Evolutionary conservation across 345 rosid species (phyloP).

Genomic region (Pelargonium nanum): DNA sequence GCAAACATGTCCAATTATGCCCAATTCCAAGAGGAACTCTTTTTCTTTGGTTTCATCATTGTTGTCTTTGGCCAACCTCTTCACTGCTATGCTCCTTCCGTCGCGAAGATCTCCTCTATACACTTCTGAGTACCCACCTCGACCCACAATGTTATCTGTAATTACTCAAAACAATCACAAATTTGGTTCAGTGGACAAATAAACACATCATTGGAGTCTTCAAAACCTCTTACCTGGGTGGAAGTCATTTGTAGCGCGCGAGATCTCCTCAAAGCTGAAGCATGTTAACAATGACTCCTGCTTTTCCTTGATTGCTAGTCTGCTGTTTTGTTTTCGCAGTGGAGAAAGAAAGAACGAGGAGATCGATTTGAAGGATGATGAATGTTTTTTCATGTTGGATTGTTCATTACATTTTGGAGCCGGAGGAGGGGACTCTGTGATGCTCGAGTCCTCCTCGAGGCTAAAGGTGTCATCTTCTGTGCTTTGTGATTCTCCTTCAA

Average conservation of each 20-base stretch:
- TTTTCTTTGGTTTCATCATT: slow-evolving; percentile 67
- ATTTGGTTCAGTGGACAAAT: neutral
- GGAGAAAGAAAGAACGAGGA: slow-evolving; percentile 49
- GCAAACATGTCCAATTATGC: slow-evolving; percentile 64
- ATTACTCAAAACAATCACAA: slow-evolving; percentile 8
- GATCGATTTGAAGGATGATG: slow-evolving; percentile 38
- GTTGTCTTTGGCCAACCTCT: slow-evolving; percentile 69
- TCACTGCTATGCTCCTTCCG: slow-evolving; percentile 69
- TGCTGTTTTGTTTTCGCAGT: slow-evolving; percentile 31
- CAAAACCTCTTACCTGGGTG: slow-evolving; percentile 35
- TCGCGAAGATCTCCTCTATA: slow-evolving; percentile 75
- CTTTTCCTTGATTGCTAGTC: slow-evolving; percentile 23
- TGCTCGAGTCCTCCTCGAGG: slow-evolving; percentile 37
- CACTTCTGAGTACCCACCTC: slow-evolving; percentile 89
- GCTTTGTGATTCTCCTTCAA: slow-evolving; percentile 44
- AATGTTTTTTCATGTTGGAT: slow-evolving; percentile 21
- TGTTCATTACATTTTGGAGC: slow-evolving; percentile 21
- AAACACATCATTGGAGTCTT: neutral
- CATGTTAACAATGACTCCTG: slow-evolving; percentile 46
- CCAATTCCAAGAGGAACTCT: slow-evolving; percentile 79
- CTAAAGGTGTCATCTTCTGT: slow-evolving; percentile 45
- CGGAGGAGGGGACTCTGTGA: slow-evolving; percentile 28
- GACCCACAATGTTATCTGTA: slow-evolving; percentile 64
- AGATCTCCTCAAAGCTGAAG: slow-evolving; percentile 64
- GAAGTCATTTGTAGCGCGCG: slow-evolving; percentile 60